A percentile compares a stretch with the other conserved stretches of the same genome.
Evolutionary conservation across 495 filamentous ascomycete genomes (phyloP).

Genomic region (Talaromyces borbonicus): DNA sequence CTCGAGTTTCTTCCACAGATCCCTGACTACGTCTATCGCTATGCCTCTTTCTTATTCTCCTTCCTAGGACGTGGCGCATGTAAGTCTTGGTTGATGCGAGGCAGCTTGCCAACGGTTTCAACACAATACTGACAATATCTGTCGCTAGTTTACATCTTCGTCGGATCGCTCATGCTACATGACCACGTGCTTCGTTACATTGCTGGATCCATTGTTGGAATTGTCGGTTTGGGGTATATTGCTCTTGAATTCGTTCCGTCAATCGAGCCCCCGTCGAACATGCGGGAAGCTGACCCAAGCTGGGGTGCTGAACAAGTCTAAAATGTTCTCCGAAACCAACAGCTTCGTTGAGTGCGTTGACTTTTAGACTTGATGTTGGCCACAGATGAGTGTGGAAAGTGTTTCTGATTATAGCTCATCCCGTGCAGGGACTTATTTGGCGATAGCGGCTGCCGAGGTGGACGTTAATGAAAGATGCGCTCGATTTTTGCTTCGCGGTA

Average conservation of each 20-base stretch:
- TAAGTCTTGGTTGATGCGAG: constrained; percentile 46
- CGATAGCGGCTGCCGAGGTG: too few species aligned
- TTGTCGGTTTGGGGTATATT: constrained; percentile 69
- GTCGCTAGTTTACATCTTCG: constrained; percentile 83
- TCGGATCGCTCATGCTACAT: constrained; percentile 74
- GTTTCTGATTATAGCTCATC: too few species aligned
- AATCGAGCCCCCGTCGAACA: constrained; percentile 96
- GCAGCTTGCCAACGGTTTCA: neutral
- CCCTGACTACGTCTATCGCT: constrained; percentile 81
- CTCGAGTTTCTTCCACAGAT: constrained; percentile 77
- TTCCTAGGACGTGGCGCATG: constrained; percentile 93
- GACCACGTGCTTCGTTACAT: constrained; percentile 45
- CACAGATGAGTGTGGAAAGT: neutral
- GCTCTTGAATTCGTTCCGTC: constrained; percentile 88
- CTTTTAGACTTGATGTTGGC: neutral
- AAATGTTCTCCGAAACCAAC: neutral
- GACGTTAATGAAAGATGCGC: too few species aligned
- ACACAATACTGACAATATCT: constrained; percentile 14
- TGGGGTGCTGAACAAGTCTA: constrained; percentile 93
- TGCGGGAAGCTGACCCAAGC: constrained; percentile 81
- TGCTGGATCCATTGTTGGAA: constrained; percentile 59
- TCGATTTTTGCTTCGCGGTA: neutral
- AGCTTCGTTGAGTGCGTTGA: neutral
- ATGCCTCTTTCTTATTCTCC: constrained; percentile 95
- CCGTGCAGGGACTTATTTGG: too few species aligned